These are phyloP conservation scores for Macrophomina phaseolina DNA, from an alignment of 2,329 filamentous ascomycete species.

Conservation along the genomic window DNA sequence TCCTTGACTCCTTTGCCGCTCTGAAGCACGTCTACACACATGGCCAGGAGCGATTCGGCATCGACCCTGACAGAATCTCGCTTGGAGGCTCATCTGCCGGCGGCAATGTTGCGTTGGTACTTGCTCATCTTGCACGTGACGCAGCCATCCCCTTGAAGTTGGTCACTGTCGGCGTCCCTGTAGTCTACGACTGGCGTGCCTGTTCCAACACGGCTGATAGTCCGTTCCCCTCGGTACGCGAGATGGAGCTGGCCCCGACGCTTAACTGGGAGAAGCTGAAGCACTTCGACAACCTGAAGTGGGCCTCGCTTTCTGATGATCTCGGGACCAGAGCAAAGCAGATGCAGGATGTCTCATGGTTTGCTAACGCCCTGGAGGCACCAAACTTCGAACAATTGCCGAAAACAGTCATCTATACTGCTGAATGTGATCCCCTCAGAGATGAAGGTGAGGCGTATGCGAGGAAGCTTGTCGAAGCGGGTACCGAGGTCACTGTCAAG, in stretches of 20 bases:
- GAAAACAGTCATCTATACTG: constrained; percentile 1
- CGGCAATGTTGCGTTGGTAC: not conserved
- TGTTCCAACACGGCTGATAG: not conserved
- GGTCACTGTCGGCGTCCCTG: not conserved
- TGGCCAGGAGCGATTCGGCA: not conserved
- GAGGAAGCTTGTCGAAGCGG: not conserved
- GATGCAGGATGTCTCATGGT: not conserved
- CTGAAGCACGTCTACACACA: constrained; percentile 9
- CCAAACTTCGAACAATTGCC: not conserved
- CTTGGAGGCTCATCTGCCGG: constrained; percentile 1
- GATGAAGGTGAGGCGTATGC: not conserved
- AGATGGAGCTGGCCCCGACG: not conserved
- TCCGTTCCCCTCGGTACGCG: not conserved
- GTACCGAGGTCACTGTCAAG: not conserved
- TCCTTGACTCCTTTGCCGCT: constrained; percentile 8
- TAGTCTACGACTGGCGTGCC: not conserved
- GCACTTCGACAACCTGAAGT: constrained; percentile 9
- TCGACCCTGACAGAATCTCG: not conserved
- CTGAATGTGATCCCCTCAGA: constrained; percentile 4
- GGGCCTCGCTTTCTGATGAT: not conserved
- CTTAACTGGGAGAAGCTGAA: constrained; percentile 4
- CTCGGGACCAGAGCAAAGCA: not conserved
- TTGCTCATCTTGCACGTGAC: constrained; percentile 10
- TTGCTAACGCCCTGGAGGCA: not conserved
- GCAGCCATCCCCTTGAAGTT: constrained; percentile 1